These are phyloP conservation scores for Penicillium decumbens DNA, from an alignment of 2,329 filamentous ascomycete genomes.

Conservation along the genomic window DNA sequence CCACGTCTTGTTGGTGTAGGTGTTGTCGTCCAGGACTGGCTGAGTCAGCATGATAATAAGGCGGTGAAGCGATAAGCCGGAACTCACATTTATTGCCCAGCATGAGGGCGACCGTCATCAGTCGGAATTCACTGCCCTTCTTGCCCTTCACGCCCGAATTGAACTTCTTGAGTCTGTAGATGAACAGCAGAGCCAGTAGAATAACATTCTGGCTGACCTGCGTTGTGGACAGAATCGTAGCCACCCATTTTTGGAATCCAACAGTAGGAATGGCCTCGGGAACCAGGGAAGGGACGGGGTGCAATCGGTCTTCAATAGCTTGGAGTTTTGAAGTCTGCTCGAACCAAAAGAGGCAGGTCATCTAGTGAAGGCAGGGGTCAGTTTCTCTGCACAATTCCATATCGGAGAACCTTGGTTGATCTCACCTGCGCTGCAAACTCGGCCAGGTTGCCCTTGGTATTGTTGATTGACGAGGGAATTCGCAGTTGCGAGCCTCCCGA, in stretches of 20 bases:
- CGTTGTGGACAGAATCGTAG: constrained; percentile 83
- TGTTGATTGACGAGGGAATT: constrained; percentile 70
- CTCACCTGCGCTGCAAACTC: constrained; percentile 77
- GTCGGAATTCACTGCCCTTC: constrained; percentile 84
- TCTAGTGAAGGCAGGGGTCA: constrained; percentile 47
- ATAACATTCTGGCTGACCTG: constrained; percentile 97
- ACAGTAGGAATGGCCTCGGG: constrained; percentile 69
- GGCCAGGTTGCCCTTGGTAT: constrained; percentile 68
- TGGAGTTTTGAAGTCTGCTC: constrained; percentile 77
- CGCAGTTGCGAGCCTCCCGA: constrained; percentile 54
- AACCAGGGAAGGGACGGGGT: constrained; percentile 54
- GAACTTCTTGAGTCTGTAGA: constrained; percentile 85
- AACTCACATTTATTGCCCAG: constrained; percentile 87
- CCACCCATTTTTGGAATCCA: constrained; percentile 90
- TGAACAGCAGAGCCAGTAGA: constrained; percentile 80
- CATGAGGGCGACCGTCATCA: constrained; percentile 94
- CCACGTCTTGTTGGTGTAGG: constrained; percentile 99
- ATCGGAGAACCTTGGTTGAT: background rate
- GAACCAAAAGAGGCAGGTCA: constrained; percentile 97
- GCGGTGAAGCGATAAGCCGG: constrained; percentile 22
- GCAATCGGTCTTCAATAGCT: constrained; percentile 59
- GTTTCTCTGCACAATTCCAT: background rate
- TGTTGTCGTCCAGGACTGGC: constrained; percentile 89
- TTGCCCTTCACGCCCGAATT: constrained; percentile 88
- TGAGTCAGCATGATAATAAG: constrained; percentile 22